A percentile compares a stretch with the other conserved stretches of the same genome.
Evolutionary conservation across 148 eudicot species (phyloP).

Genomic region (Spergularia bocconei): DNA sequence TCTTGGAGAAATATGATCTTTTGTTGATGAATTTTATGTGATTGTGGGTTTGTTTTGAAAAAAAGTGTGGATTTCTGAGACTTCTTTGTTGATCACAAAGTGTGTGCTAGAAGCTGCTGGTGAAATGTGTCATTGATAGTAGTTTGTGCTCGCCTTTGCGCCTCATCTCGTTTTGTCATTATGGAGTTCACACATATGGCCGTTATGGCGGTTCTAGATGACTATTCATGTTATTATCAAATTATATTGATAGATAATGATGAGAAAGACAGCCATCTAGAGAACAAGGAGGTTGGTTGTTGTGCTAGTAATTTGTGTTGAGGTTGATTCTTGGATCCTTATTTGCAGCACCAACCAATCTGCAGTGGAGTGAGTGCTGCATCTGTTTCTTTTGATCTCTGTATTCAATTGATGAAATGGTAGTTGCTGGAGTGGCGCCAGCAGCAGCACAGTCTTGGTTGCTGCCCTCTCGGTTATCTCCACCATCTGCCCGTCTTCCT

Average conservation of each 20-base stretch:
- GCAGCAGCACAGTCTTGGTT: conserved; percentile 16
- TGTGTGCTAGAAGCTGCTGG: too few relatives aligned
- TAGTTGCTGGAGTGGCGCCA: conserved; percentile 19
- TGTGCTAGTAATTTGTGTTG: background rate
- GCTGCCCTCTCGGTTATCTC: conserved; percentile 4
- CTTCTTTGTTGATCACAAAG: background rate
- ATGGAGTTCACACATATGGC: too few relatives aligned
- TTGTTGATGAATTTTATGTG: background rate
- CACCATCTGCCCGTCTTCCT: conserved; percentile 12
- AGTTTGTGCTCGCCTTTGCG: too few relatives aligned
- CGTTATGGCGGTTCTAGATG: too few relatives aligned
- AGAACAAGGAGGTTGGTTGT: background rate
- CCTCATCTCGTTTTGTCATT: too few relatives aligned
- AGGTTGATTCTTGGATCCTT: background rate
- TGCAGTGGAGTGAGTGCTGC: background rate
- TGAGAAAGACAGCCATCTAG: background rate
- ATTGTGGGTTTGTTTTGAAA: background rate
- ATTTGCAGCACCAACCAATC: conserved; percentile 10
- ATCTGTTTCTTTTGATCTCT: background rate
- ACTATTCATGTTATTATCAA: too few relatives aligned
- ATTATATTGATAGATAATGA: too few relatives aligned
- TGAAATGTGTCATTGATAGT: too few relatives aligned
- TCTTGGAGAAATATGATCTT: background rate
- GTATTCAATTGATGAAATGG: conserved; percentile 21
- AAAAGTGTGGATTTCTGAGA: background rate